Evolutionary conservation across 768 basidiomycete species (phyloP), one percentile per base, ranked within the genome.

Genomic region (Nidularia pulvinata): DNA sequence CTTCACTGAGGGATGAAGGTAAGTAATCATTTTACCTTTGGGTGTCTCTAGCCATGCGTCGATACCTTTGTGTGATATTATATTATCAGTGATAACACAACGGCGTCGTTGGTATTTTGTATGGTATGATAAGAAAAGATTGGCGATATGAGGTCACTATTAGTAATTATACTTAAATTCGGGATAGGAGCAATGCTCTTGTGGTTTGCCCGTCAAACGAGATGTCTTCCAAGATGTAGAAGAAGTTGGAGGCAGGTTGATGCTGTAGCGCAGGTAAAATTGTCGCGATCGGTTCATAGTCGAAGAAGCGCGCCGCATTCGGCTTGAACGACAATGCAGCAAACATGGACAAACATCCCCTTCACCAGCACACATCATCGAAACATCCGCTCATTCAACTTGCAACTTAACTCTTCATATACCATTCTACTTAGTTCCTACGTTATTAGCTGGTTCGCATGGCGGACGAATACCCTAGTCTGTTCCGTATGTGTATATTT

Each of bases 401-500:
- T n/a, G n/a, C n/a, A n/a, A n/a, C n/a, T n/a, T n/a, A n/a, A n/a
- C n/a, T 33, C 16, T 22, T 9, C 34, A 22, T 10, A 46, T 46
- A 46, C 45, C 45, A 10, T 11, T 22, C 22, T 46, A 10, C 45
- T 46, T 46, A 10, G 45, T 46, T 46, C 7, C 9, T 25, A 19
- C 7, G 7, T 10, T 11, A 10, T 9, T 43, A 36, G 48, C 13
- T 14, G 7, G 19, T 49, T 1, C 30, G 22, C 35, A 93, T 91
- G 89, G 79, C 82, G 61, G 87, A 87, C 72, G 85, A 91, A 54
- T 92, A 91, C 69, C 89, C 93, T 22, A 91, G 86, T 62, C 70
- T 91, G 74, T 86, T 94, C 78, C 91, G 93, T 93, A 70, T 57
- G 85, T 78, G 1, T 46, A 44, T 42, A 7, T 37, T 25, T 19